Conservation (phyloP, 164 flowering plant genomes). For the Vitis cinerea region DNA sequence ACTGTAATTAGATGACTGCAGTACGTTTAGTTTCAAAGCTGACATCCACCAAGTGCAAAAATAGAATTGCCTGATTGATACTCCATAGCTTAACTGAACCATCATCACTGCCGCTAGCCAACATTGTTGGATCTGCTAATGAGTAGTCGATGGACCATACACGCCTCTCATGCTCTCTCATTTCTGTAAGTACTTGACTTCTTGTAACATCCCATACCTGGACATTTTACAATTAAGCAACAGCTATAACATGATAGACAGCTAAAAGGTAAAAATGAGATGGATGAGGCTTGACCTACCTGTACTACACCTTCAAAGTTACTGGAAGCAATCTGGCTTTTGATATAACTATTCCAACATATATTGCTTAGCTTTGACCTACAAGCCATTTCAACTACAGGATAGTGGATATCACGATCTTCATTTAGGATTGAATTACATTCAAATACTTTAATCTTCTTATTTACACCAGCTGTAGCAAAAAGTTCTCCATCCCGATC, state of each 20-base stretch:
- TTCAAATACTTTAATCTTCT: conserved; percentile 93
- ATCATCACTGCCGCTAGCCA: conserved; percentile 99
- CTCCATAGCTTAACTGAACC: conserved; percentile 97
- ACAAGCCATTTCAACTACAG: conserved; percentile 89
- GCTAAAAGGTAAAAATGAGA: conserved; percentile 9
- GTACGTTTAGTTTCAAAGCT: conserved; percentile 94
- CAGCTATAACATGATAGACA: conserved; percentile 2
- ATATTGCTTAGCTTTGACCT: conserved; percentile 85
- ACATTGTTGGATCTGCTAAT: conserved; percentile 79
- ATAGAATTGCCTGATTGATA: conserved; percentile 99
- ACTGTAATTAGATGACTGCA: conserved; percentile 46
- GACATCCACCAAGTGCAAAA: conserved; percentile 89
- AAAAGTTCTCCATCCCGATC: conserved; percentile 95
- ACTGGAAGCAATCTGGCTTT: conserved; percentile 96
- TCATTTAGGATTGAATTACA: conserved; percentile 66
- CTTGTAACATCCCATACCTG: conserved; percentile 97
- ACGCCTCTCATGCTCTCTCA: conserved; percentile 93
- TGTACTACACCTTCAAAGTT: conserved; percentile 98
- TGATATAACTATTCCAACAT: conserved; percentile 94
- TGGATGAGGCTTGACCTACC: conserved; percentile 42
- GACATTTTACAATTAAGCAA: conserved; percentile 6
- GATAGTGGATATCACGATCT: conserved; percentile 90
- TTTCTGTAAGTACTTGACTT: conserved; percentile 66
- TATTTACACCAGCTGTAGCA: conserved; percentile 97
- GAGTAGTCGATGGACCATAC: conserved; percentile 97